Evolutionary conservation across 768 basidiomycete genomes (phyloP), one percentile per base, ranked within the genome.

Genomic region (Boletus speciosus): DNA sequence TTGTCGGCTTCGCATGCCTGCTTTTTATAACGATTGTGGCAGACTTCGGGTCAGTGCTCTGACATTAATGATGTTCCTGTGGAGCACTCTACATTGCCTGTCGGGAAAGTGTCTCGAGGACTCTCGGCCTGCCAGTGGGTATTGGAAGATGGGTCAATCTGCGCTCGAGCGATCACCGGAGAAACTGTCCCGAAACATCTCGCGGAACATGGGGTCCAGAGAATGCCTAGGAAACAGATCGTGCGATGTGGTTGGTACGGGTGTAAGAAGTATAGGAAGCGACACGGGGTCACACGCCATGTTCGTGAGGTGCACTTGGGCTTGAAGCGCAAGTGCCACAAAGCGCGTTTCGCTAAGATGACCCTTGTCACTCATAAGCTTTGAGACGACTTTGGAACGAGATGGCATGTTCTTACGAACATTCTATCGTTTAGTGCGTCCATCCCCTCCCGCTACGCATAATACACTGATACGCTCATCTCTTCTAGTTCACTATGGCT

Each of bases 301-400:
- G 10, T n/a, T 3, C 55, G 61, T 0, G 63, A 64, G 10, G 58
- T 61, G 0, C 63, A 64, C 3, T 10, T 64, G 8, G 40, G 55
- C 10, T 47, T 40, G 44, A 61, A 44, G 27, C 63, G 63, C 50
- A 48, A 10, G 23, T 19, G 42, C n/a, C 23, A 6, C 32, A 23
- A 8, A 3, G 6, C 6, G 16, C 12, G 25, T 21, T 11, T 40
- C 21, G 35, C 37, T 29, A 37, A 5, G 31, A n/a, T 5, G n/a
- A 12, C 0, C 29, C 7, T 38, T 16, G 25, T 8, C 25, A 3
- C n/a, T 9, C 16, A 16, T 29, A 19, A 14, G 7, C 4, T 49
- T 25, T 9, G 36, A 39, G 32, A 7, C 4, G 23, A n/a, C 32
- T 11, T 14, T 35, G n/a, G 12, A 43, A 52, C 6, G 38, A 31